Conservation (phyloP, 2,329 filamentous ascomycete genomes). For the Penicillium sp. region DNA sequence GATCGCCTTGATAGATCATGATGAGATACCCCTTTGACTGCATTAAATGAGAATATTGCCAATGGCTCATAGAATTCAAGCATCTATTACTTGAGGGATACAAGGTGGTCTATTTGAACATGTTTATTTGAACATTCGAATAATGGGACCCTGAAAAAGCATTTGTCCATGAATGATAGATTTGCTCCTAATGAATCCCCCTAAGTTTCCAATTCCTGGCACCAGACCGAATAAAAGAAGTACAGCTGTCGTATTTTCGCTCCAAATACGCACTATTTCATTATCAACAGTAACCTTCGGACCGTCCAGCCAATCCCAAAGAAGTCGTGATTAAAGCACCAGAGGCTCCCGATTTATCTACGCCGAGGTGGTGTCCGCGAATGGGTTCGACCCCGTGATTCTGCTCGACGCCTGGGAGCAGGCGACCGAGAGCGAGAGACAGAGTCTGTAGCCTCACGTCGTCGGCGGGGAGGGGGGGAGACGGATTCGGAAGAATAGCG, state of each 20-base stretch:
- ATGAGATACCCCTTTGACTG: conserved; percentile 19
- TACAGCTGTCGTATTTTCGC: not conserved
- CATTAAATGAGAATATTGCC: not conserved
- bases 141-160: not conserved
- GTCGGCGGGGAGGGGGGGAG: conserved; percentile 30
- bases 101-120: not conserved
- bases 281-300: conserved; percentile 1
- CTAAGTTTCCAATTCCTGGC: not conserved
- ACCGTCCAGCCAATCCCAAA: not conserved
- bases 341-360: conserved; percentile 3
- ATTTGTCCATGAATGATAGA: not conserved
- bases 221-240: conserved; percentile 4
- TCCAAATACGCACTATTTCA: conserved; percentile 2
- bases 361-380: conserved; percentile 26
- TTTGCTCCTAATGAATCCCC: not conserved
- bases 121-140: not conserved
- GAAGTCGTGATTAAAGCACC: not conserved
- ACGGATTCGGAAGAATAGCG: conserved; percentile 27
- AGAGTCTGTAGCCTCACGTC: conserved; percentile 22
- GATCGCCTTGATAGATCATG: conserved; percentile 1
- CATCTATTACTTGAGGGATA: not conserved
- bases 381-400: conserved; percentile 23
- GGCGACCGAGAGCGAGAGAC: conserved; percentile 25
- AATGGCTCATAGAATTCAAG: not conserved
- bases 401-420: conserved; percentile 18